Percentiles rank a stretch among this genome's conserved stretches.
These are phyloP conservation scores for Boletellus dicymbophilus DNA, from an alignment of 1,284 basidiomycete genomes.

Conservation along the genomic window DNA sequence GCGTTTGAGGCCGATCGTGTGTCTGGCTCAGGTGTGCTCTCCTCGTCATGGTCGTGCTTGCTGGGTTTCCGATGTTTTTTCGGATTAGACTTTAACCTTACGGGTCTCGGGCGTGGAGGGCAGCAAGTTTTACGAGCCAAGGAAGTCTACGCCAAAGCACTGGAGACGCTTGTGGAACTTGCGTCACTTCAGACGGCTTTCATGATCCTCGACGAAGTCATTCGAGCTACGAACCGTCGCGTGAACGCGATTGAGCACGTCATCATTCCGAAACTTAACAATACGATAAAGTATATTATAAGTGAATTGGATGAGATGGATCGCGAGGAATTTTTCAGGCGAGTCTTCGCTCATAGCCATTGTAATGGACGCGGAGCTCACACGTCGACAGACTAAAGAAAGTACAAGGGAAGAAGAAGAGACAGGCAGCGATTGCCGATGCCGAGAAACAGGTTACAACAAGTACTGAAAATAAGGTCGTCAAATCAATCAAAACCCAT, in stretches of 20 bases:
- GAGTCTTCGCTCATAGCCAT: slow-evolving; percentile 9
- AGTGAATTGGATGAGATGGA: slow-evolving; percentile 98
- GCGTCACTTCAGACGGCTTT: slow-evolving; percentile 98
- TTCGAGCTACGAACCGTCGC: slow-evolving; percentile 95
- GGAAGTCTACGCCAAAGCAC: slow-evolving; percentile 96
- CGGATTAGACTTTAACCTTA: slow-evolving; percentile 97
- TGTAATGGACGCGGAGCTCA: slow-evolving; percentile 7
- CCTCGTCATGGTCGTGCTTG: background rate
- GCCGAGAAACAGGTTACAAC: slow-evolving; percentile 23
- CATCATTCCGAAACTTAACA: slow-evolving; percentile 93
- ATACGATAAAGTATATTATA: slow-evolving; percentile 97
- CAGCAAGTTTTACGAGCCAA: slow-evolving; percentile 94
- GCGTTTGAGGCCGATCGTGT: slow-evolving; percentile 92
- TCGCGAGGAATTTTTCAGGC: slow-evolving; percentile 96
- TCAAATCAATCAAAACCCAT: slow-evolving; percentile 18
- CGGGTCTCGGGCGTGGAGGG: slow-evolving; percentile 96
- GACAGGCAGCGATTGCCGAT: slow-evolving; percentile 37
- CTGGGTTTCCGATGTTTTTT: background rate
- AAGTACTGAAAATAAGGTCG: slow-evolving; percentile 31
- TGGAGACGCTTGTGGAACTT: slow-evolving; percentile 96
- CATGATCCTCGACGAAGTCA: slow-evolving; percentile 98
- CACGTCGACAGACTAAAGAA: slow-evolving; percentile 74
- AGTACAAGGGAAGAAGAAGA: slow-evolving; percentile 97
- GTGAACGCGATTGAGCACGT: slow-evolving; percentile 99
- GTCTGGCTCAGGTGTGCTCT: slow-evolving; percentile 66